phyloP scores from a whole-genome alignment of 805 yeast genomes.

The Yarrowia sp. region DNA sequence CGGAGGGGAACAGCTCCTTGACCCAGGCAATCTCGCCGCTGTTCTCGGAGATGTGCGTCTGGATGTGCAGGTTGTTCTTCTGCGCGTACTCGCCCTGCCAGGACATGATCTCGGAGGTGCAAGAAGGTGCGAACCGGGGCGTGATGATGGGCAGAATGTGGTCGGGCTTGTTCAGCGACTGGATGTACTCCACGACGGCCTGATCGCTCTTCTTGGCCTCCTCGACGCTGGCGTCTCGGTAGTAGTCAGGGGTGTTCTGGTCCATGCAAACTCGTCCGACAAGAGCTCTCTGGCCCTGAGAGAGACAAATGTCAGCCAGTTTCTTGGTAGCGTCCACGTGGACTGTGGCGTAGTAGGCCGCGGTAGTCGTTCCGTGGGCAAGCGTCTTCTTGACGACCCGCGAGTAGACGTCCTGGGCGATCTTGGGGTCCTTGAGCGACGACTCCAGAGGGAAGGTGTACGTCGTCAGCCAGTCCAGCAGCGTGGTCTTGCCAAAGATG shows the following conservation, averaged over 20 bases:
- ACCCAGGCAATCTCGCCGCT: conserved; percentile 73
- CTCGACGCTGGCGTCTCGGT: conserved; percentile 53
- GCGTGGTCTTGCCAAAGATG: conserved; percentile 78
- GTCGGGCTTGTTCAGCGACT: conserved; percentile 49
- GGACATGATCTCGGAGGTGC: conserved; percentile 59
- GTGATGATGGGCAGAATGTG: conserved; percentile 75
- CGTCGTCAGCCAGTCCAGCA: conserved; percentile 82
- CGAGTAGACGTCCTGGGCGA: conserved; percentile 63
- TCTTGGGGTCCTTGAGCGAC: conserved; percentile 51
- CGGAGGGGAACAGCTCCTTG: conserved; percentile 65
- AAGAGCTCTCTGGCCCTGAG: conserved; percentile 78
- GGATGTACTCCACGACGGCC: conserved; percentile 56
- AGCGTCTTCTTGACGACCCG: conserved; percentile 70
- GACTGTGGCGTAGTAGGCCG: conserved; percentile 86
- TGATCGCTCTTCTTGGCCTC: conserved; percentile 55
- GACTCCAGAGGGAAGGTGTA: conserved; percentile 91
- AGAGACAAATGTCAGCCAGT: conserved; percentile 67
- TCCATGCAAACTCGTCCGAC: conserved; percentile 96
- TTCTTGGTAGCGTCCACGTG: conserved; percentile 72
- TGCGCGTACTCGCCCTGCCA: conserved; percentile 62
- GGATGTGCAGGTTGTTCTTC: conserved; percentile 58
- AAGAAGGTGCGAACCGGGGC: conserved; percentile 91
- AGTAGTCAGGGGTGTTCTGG: conserved; percentile 70
- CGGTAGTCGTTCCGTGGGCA: conserved; percentile 83
- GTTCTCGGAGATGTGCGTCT: conserved; percentile 90